Evolutionary conservation across 352 stramenopile species (phyloP), one percentile per base, ranked within the genome.

Genomic region (Phytophthora tubulina): DNA sequence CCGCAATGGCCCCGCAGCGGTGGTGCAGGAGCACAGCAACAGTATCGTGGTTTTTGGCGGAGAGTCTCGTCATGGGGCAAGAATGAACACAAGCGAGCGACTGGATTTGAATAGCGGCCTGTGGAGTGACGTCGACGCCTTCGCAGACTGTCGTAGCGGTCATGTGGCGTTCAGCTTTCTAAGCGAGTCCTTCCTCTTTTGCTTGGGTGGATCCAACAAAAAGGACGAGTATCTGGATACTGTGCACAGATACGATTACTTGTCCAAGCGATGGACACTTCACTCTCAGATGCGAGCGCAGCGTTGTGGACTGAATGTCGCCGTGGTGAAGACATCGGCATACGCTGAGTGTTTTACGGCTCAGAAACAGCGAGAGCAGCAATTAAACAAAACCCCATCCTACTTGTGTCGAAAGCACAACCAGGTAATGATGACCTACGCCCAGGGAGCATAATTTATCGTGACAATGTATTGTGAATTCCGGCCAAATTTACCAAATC

Each of bases 211-310:
- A n/a, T 91, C 86, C 32, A 91, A 91, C 68, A 89, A 90, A 59
- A 90, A 91, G 45, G 86, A 94, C 63, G 84, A 91, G 64, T 91
- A 92, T 50, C 46, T 92, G 51, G 81, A 90, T 52, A 75, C 80
- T 8, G 86, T 94, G 10, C 83, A 91, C 38, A 80, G 84, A 5
- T 94, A 85, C 46, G 86, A 94, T 48, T 68, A 80, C 21, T 67
- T 94, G 3, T 91, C 82, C 2, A 81, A 88, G 51, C 63, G 83
- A 36, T 94, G 86, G 86, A 83, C 72, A 27, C 55, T 79, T 9
- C 80, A 92, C 46, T 90, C 84, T 13, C 79, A 74, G 17, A 91
- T 93, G 83, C 67, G 76, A 39, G 71, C 75, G 5, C 85, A 91
- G 48, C 83, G 85, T 6, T 91, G 85, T 59, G 85, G 85, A 3